These are phyloP conservation scores for Chalciporus chontae DNA, from an alignment of 768 basidiomycete genomes.

Conservation along the genomic window DNA sequence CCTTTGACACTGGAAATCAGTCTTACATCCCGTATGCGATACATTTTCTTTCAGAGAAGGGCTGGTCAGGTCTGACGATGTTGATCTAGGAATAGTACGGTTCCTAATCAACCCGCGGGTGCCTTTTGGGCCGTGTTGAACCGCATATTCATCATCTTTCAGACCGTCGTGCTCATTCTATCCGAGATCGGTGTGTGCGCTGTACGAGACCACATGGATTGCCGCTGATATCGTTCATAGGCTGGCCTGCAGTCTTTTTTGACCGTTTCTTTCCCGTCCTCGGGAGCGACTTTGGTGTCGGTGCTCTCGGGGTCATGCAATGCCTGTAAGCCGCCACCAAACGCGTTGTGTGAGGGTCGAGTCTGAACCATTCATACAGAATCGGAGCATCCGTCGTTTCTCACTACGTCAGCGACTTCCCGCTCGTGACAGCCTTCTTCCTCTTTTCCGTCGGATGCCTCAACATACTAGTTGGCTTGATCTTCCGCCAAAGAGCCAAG, in stretches of 20 bases:
- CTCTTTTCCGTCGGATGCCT: constrained; percentile 79
- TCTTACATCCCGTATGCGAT: constrained; percentile 78
- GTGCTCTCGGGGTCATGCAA: constrained; percentile 85
- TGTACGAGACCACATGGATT: neutral
- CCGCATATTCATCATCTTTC: constrained; percentile 80
- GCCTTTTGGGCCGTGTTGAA: constrained; percentile 90
- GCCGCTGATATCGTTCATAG: constrained; percentile 14
- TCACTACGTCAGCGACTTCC: constrained; percentile 77
- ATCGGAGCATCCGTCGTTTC: constrained; percentile 70
- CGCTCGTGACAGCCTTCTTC: constrained; percentile 84
- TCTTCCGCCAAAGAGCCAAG: constrained; percentile 71
- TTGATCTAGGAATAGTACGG: constrained; percentile 59
- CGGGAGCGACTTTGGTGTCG: constrained; percentile 82
- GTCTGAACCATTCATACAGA: constrained; percentile 27
- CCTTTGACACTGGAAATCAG: constrained; percentile 49
- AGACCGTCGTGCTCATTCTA: constrained; percentile 66
- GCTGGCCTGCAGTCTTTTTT: constrained; percentile 78
- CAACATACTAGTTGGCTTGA: constrained; percentile 78
- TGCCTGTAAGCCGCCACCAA: constrained; percentile 52
- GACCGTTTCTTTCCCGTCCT: constrained; percentile 88
- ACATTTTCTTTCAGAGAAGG: neutral
- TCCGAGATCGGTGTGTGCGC: constrained; percentile 37
- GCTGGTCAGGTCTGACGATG: neutral
- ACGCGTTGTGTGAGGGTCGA: neutral
- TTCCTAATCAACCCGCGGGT: constrained; percentile 92